Conservation (phyloP, 2,329 filamentous ascomycete genomes). For the Chalaropsis thielavioides region DNA sequence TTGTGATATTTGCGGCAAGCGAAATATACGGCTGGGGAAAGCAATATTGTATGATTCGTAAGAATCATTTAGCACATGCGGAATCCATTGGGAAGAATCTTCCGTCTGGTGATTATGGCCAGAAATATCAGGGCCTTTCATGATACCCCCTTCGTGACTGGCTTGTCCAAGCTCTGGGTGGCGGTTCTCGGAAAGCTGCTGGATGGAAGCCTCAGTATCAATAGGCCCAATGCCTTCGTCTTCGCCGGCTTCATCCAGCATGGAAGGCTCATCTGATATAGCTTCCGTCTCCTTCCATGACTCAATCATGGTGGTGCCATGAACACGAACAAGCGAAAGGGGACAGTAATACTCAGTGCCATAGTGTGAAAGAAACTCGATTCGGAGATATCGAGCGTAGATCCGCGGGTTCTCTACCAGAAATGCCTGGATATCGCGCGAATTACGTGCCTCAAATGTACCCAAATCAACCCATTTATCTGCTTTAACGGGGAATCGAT, state of each 20-base stretch:
- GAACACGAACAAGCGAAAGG: slow-evolving; percentile 74
- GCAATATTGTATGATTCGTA: background rate
- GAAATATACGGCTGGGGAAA: background rate
- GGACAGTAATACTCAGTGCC: slow-evolving; percentile 96
- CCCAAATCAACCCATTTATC: slow-evolving; percentile 87
- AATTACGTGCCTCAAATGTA: slow-evolving; percentile 81
- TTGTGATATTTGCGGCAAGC: background rate
- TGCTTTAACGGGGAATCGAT: slow-evolving; percentile 81
- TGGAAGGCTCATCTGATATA: slow-evolving; percentile 9
- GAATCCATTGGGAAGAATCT: background rate
- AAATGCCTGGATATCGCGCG: slow-evolving; percentile 86
- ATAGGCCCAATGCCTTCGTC: no score
- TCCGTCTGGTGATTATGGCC: no score
- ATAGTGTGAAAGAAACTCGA: slow-evolving; percentile 87
- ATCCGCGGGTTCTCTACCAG: slow-evolving; percentile 88
- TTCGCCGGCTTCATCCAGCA: slow-evolving; percentile 1
- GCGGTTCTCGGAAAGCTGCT: slow-evolving; percentile 19
- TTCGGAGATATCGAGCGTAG: slow-evolving; percentile 81
- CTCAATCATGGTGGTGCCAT: slow-evolving; percentile 93
- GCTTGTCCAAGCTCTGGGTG: slow-evolving; percentile 17
- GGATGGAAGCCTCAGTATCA: background rate
- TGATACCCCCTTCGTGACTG: background rate
- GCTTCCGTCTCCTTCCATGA: slow-evolving; percentile 71
- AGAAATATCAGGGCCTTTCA: background rate
- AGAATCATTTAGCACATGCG: background rate